Conservation (phyloP, 305 asterid species). For the Euphrasia arctica region DNA sequence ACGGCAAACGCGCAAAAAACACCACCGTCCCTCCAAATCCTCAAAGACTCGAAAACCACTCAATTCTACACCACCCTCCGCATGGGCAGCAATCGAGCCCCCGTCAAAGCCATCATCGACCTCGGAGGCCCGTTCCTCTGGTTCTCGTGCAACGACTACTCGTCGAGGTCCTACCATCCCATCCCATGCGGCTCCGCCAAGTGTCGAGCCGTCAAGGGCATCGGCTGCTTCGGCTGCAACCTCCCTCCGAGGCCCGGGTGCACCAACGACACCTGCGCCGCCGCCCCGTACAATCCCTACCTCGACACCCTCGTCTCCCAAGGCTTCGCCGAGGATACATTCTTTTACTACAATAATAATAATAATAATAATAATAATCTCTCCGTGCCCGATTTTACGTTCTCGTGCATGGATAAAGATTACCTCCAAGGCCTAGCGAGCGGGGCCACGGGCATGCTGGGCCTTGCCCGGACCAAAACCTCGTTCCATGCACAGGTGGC, state of each 20-base stretch:
- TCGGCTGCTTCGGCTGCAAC: conserved; percentile 41
- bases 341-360: background rate
- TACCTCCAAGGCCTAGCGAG: conserved; percentile 31
- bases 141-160: conserved; percentile 38
- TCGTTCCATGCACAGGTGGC: conserved; percentile 38
- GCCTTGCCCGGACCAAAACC: conserved; percentile 24
- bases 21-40: conserved; percentile 28
- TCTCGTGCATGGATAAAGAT: conserved; percentile 29
- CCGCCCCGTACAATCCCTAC: conserved; percentile 36
- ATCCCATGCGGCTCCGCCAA: conserved; percentile 31
- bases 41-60: conserved; percentile 30
- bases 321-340: conserved; percentile 31
- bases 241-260: conserved; percentile 42
- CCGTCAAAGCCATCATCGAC: conserved; percentile 32
- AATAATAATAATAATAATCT: background rate
- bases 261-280: conserved; percentile 36
- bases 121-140: conserved; percentile 36
- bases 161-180: conserved; percentile 35
- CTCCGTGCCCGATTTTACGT: conserved; percentile 13
- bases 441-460: conserved; percentile 35
- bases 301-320: conserved; percentile 20
- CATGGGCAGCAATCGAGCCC: conserved; percentile 38
- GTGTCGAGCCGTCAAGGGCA: conserved; percentile 24
- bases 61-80: conserved; percentile 37
- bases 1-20: conserved; percentile 24